Base-by-base conservation (phyloP, 2,329 filamentous ascomycete species). In the Annulohypoxylon truncatum region DNA sequence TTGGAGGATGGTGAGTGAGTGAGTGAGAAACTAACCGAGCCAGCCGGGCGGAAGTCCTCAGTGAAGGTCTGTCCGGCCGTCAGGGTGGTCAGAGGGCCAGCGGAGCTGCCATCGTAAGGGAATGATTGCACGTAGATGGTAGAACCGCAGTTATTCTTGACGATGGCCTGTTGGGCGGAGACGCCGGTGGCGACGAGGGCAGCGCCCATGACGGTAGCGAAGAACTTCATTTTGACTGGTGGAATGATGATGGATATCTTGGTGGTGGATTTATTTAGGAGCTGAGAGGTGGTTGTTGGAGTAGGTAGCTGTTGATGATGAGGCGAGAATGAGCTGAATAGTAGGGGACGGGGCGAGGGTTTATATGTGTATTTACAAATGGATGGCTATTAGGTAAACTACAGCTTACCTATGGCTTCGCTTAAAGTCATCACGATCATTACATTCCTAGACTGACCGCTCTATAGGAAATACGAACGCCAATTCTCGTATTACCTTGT, bases 101-200 rank as follows among this genome's bases (percentile, higher is more conserved):
- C 35, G 10, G 68, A 59, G 31, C 72, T 70, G 7, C 76, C 76
- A 52, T 77, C 73, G 40, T 73, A 79, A 52, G 79, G 78, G 63
- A 72, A 75, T 1, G 79, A 80, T 74, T 81, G 78, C 28, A 80
- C 77, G 66, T 76, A 81, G 72, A 80, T 71, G 3, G 74, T 48
- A 3, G 47, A 50, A 2, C 59, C 8, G 72, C 79, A 81, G 64
- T 72, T 73, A 74, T 81, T 81, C 57, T 73, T 73, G 64, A 81
- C 78, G 51, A 75, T 61, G 53, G 79, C 79, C 54, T 77, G 70
- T 57, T 79, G 74, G 65, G 79, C 79, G 40, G 77, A 74, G 63
- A 69, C 72, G 57, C 70, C 73, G 48, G 75, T 68, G 68, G 62
- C 76, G 48, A 79, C 51, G 61, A 80, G 69, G 70, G 79, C 75